Evolutionary conservation across 495 filamentous ascomycete species (phyloP).

Genomic region (Lasiosphaeria ovina): DNA sequence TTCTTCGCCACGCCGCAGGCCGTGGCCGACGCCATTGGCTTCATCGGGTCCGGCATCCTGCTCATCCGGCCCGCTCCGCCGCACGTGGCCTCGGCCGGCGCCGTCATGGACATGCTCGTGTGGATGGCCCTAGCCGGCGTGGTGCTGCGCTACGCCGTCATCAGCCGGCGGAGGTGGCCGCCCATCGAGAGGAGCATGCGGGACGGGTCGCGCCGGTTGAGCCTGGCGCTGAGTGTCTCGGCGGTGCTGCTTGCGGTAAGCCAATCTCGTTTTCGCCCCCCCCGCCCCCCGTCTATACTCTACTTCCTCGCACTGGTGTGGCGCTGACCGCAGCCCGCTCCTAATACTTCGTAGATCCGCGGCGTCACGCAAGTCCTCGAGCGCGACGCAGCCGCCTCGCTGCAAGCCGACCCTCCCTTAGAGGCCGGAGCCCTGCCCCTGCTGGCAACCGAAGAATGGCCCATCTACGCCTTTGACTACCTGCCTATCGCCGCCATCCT

Average conservation of each 20-base stretch:
- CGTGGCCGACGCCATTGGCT: constrained; percentile 5
- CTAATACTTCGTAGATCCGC: neutral
- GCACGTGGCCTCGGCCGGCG: constrained; percentile 3
- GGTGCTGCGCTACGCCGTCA: constrained; percentile 6
- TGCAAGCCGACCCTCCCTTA: neutral
- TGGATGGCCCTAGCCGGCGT: constrained; percentile 7
- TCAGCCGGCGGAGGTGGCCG: constrained; percentile 1
- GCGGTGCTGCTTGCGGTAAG: constrained; percentile 13
- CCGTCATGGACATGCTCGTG: constrained; percentile 6
- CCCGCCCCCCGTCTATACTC: neutral
- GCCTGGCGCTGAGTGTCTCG: constrained; percentile 2
- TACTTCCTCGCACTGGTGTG: neutral
- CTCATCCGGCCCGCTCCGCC: neutral
- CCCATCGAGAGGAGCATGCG: constrained; percentile 1
- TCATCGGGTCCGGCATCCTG: constrained; percentile 4
- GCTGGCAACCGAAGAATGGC: constrained; percentile 14
- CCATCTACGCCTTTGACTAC: constrained; percentile 14
- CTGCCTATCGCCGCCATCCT: constrained; percentile 8
- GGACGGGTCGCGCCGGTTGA: constrained; percentile 4
- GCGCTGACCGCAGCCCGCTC: neutral
- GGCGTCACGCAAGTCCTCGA: constrained; percentile 8
- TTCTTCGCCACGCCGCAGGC: constrained; percentile 6
- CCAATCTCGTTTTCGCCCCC: neutral
- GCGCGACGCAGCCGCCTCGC: neutral
- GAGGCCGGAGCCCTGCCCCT: neutral